phyloP scores from a whole-genome alignment of 176 grass and related monocot genomes.

The Sorghum bicolor region Sorghum_bicolor_NCBIv3 NC_012870.2:13790001-13790500 shows the following conservation, averaged over 20 bases:
- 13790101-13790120: slow-evolving; percentile 42
- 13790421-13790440: not conserved
- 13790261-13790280: slow-evolving; percentile 35
- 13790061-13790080: slow-evolving; percentile 49
- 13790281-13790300: slow-evolving; percentile 34
- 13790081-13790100: not conserved
- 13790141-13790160: slow-evolving; percentile 54
- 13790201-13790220: slow-evolving; percentile 28
- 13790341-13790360: not conserved
- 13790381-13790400: not conserved
- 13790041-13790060: slow-evolving; percentile 29
- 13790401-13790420: not conserved
- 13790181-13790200: slow-evolving; percentile 14
- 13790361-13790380: not conserved
- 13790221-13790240: slow-evolving; percentile 34
- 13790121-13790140: slow-evolving; percentile 30
- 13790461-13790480: not conserved
- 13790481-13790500: not conserved
- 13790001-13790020: not conserved
- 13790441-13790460: not conserved
- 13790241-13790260: slow-evolving; percentile 22
- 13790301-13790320: not conserved
- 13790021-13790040: not conserved
- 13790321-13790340: not conserved
- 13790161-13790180: slow-evolving; percentile 12